Evolutionary conservation across 768 basidiomycete genomes (phyloP).

Genomic region (Mycena leptocephala): DNA sequence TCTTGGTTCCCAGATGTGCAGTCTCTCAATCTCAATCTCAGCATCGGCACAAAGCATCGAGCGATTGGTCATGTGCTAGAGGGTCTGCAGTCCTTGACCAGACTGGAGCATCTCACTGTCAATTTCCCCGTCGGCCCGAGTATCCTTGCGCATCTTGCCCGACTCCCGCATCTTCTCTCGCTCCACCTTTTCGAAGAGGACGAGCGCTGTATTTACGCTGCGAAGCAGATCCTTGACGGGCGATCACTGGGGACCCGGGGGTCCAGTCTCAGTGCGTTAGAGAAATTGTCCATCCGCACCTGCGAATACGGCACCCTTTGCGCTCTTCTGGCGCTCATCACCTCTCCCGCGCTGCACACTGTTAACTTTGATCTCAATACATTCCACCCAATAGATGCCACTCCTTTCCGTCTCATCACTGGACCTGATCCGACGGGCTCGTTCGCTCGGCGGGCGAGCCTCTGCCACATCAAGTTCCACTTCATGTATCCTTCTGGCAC

Average conservation of each 20-base stretch:
- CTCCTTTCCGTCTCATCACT: background rate
- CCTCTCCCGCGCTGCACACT: background rate
- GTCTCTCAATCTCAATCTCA: background rate
- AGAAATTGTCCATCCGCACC: background rate
- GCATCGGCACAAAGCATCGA: background rate
- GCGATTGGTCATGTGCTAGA: background rate
- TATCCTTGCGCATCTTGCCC: background rate
- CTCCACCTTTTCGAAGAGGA: background rate
- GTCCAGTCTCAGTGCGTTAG: background rate
- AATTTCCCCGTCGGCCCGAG: background rate
- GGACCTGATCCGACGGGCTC: too few relatives aligned
- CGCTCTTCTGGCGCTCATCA: background rate
- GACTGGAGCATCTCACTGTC: background rate
- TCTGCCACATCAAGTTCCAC: background rate
- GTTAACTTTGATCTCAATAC: background rate
- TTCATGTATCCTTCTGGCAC: background rate
- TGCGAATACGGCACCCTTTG: background rate
- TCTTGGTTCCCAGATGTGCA: background rate
- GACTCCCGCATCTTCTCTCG: background rate
- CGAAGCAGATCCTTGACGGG: background rate
- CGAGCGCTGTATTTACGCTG: background rate
- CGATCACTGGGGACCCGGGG: background rate
- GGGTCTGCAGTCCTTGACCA: background rate
- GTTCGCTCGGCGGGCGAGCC: background rate
- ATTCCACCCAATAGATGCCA: background rate